These are phyloP conservation scores for Pichia sp. DNA, from an alignment of 1,139 yeast genomes.

Conservation along the genomic window DNA sequence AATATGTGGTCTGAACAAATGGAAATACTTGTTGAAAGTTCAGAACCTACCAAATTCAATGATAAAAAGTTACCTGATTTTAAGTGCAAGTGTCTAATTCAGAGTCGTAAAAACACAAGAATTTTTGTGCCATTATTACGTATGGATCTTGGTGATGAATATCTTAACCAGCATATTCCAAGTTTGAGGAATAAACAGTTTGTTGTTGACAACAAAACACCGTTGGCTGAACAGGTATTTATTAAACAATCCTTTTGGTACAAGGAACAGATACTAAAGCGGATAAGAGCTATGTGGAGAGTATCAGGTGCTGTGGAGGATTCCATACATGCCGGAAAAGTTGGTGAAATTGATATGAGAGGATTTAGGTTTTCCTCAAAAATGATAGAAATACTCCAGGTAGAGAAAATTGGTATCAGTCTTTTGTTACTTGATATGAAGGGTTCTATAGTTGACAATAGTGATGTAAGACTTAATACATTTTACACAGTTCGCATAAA, in stretches of 20 bases:
- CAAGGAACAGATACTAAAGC: slow-evolving; percentile 53
- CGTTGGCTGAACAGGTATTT: slow-evolving; percentile 42
- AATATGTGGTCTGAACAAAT: slow-evolving; percentile 59
- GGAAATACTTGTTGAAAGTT: slow-evolving; percentile 16
- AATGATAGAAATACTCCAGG: slow-evolving; percentile 44
- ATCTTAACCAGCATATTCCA: slow-evolving; percentile 55
- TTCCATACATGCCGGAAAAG: slow-evolving; percentile 28
- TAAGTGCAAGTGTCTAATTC: slow-evolving; percentile 28
- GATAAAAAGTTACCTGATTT: slow-evolving; percentile 14
- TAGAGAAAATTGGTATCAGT: slow-evolving; percentile 40
- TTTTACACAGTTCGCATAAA: slow-evolving; percentile 44
- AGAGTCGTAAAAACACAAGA: slow-evolving; percentile 38
- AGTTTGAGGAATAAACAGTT: slow-evolving; percentile 68
- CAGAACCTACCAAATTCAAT: slow-evolving; percentile 8
- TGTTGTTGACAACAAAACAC: slow-evolving; percentile 53
- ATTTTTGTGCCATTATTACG: slow-evolving; percentile 64
- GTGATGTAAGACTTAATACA: slow-evolving; percentile 34
- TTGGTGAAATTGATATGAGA: slow-evolving; percentile 60
- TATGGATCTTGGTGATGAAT: slow-evolving; percentile 38
- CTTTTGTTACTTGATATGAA: slow-evolving; percentile 26
- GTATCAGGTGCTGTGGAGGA: slow-evolving; percentile 22
- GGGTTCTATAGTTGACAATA: slow-evolving; percentile 14
- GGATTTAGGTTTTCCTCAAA: slow-evolving; percentile 51
- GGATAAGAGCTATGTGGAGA: slow-evolving; percentile 60
- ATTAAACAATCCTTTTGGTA: slow-evolving; percentile 75